These are phyloP conservation scores for Plantago elongata DNA, from an alignment of 257 asterid genomes.

Conservation along the genomic window DNA sequence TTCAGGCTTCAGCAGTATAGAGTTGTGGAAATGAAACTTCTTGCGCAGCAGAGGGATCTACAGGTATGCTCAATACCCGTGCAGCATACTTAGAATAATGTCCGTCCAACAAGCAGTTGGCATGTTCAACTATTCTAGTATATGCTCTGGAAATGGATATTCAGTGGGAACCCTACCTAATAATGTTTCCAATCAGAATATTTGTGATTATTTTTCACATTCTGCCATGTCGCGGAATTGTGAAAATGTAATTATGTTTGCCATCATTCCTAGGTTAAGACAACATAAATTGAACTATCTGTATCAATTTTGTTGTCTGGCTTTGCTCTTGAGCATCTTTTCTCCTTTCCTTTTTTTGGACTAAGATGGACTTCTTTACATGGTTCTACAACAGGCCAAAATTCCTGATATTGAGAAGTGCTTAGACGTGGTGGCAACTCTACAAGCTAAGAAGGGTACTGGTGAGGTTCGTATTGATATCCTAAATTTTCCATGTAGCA, in stretches of 20 bases:
- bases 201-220: too few species aligned
- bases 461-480: conserved; percentile 75
- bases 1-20: conserved; percentile 59
- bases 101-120: conserved; percentile 4
- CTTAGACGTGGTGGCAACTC: conserved; percentile 71
- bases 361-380: conserved; percentile 14
- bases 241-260: too few species aligned
- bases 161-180: too few species aligned
- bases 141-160: neutral
- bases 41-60: conserved; percentile 61
- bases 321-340: neutral
- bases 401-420: conserved; percentile 93
- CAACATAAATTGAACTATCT: neutral
- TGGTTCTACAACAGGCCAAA: conserved; percentile 54
- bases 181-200: too few species aligned
- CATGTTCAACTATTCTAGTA: conserved; percentile 5
- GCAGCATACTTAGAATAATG: neutral
- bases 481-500: neutral
- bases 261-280: too few species aligned
- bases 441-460: conserved; percentile 70
- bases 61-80: conserved; percentile 43
- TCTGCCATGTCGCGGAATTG: too few species aligned
- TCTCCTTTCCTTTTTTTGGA: too few species aligned
- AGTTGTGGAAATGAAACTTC: conserved; percentile 62
- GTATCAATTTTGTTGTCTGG: neutral